phyloP scores from a whole-genome alignment of 192 early-diverging fungal genomes.

The Spizellomyces punctatus region DNA sequence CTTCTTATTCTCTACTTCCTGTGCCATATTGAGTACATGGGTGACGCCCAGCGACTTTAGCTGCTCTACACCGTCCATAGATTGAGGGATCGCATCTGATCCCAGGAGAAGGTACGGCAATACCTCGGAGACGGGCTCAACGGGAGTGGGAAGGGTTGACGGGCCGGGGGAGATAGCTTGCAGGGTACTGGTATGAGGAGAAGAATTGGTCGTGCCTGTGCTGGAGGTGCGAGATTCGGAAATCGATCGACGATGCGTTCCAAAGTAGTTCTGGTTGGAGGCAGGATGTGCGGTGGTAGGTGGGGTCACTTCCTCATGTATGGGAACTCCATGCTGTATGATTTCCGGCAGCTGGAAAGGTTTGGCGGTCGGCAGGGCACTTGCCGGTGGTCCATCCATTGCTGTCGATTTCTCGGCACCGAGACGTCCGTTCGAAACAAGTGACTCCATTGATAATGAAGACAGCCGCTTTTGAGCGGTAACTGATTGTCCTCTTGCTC shows the following conservation, averaged over 20 bases:
- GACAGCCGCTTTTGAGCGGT: background rate
- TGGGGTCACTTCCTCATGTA: background rate
- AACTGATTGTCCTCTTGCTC: background rate
- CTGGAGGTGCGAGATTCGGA: background rate
- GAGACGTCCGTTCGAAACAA: background rate
- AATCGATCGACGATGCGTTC: background rate
- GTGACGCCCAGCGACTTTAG: conserved; percentile 55
- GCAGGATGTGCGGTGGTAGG: background rate
- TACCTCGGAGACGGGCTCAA: conserved; percentile 52
- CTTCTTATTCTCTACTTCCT: conserved; percentile 63
- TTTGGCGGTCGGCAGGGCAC: background rate
- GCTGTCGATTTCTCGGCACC: background rate
- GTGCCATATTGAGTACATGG: conserved; percentile 77
- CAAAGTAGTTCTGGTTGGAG: background rate
- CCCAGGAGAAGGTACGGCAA: conserved; percentile 65
- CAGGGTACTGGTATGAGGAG: background rate
- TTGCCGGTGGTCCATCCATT: background rate
- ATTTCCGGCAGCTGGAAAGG: background rate
- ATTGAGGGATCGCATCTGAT: conserved; percentile 59
- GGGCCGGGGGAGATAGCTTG: conserved; percentile 10
- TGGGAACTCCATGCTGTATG: background rate
- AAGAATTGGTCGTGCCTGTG: background rate
- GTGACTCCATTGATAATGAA: background rate
- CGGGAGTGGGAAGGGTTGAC: conserved; percentile 32
- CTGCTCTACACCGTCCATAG: conserved; percentile 52